These are phyloP conservation scores for Beta vulgaris DNA, from an alignment of 148 eudicot genomes.

Conservation along the genomic window DNA sequence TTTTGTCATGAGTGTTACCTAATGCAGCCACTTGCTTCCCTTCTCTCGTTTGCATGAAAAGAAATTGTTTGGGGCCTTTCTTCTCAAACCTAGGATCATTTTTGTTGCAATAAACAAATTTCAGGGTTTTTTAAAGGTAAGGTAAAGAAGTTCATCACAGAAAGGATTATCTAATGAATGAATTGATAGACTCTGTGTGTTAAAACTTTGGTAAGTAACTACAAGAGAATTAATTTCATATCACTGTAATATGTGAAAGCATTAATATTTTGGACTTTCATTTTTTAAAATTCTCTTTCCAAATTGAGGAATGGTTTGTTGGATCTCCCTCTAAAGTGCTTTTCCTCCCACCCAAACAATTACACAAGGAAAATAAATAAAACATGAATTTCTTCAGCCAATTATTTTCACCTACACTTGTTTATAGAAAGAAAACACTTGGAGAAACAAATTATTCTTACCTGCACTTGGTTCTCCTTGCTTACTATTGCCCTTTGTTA, in stretches of 20 bases:
- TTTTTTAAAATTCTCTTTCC: background rate
- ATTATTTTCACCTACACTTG: background rate
- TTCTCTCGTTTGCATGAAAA: background rate
- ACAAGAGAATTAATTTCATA: background rate
- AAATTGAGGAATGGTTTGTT: background rate
- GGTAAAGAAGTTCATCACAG: background rate
- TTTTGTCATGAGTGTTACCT: background rate
- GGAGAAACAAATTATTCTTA: background rate
- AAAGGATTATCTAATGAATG: background rate
- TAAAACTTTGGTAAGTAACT: background rate
- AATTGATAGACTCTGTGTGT: background rate
- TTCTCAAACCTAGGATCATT: background rate
- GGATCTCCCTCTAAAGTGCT: background rate
- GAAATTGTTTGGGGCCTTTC: background rate
- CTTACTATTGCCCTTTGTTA: conserved; percentile 2
- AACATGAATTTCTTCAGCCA: background rate
- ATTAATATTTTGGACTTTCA: background rate
- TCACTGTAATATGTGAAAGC: background rate
- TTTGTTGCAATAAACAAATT: background rate
- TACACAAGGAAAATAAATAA: background rate
- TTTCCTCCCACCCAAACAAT: background rate
- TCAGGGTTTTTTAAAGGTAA: background rate
- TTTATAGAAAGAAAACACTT: background rate
- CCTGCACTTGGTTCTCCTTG: background rate
- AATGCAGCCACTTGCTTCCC: background rate